Evolutionary conservation across 768 basidiomycete genomes (phyloP).

Genomic region (Russula emetica): DNA sequence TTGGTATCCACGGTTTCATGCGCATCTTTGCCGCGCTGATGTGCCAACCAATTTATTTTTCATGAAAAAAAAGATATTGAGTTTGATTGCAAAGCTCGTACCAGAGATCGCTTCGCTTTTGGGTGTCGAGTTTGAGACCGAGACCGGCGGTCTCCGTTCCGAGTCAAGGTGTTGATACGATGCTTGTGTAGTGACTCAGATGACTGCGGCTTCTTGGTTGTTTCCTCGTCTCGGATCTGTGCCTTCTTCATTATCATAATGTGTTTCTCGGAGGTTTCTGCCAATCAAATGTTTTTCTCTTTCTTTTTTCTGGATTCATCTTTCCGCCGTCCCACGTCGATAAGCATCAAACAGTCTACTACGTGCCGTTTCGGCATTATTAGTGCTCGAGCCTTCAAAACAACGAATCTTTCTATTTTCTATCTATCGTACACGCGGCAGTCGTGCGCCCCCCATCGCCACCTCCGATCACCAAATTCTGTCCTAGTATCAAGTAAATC

Average conservation of each 20-base stretch:
- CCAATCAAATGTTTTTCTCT: conserved; percentile 16
- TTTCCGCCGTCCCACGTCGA: neutral
- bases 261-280: neutral
- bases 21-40: conserved; percentile 22
- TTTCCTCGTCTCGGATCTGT: neutral
- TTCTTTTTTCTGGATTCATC: conserved; percentile 10
- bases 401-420: conserved; percentile 19
- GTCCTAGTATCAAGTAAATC: neutral
- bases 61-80: conserved; percentile 10
- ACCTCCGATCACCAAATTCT: conserved; percentile 16
- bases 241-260: conserved; percentile 9
- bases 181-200: neutral
- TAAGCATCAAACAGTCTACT: too few species aligned
- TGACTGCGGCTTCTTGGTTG: neutral
- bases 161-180: conserved; percentile 4
- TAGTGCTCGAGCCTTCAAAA: neutral
- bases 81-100: conserved; percentile 10
- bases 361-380: conserved; percentile 1
- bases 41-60: conserved; percentile 8
- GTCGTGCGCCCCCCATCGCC: conserved; percentile 16
- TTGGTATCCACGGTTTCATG: conserved; percentile 20
- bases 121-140: neutral
- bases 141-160: conserved; percentile 14
- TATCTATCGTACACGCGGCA: conserved; percentile 25
- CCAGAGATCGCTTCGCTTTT: conserved; percentile 7